Evolutionary conservation across 2,329 filamentous ascomycete genomes (phyloP).

Genomic region (Paraphaeosphaeria minitans): DNA sequence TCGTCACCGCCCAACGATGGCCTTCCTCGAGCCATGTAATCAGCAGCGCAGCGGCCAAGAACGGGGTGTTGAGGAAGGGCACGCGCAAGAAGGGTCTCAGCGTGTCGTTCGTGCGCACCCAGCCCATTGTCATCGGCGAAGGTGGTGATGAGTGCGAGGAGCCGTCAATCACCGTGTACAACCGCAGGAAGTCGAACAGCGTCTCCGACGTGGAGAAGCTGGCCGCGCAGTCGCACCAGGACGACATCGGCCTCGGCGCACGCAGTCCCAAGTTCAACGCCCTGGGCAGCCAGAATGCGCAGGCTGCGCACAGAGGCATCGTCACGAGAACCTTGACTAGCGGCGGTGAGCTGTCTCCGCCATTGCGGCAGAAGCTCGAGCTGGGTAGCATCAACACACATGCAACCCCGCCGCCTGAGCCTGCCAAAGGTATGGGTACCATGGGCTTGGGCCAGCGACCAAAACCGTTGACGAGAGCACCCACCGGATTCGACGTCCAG

Average conservation of each 20-base stretch:
- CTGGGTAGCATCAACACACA: constrained; percentile 44
- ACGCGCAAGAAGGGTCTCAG: constrained; percentile 67
- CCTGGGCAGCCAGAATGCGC: constrained; percentile 29
- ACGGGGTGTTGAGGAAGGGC: constrained; percentile 45
- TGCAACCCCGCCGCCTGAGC: constrained; percentile 33
- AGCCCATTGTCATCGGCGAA: constrained; percentile 84
- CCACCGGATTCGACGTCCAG: constrained; percentile 40
- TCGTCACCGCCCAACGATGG: constrained; percentile 57
- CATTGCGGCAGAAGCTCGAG: constrained; percentile 43
- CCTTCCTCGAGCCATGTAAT: constrained; percentile 55
- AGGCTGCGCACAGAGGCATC: constrained; percentile 32
- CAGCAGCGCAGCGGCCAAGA: constrained; percentile 42
- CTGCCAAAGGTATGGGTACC: constrained; percentile 35
- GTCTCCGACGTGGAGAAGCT: constrained; percentile 22
- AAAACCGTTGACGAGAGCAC: constrained; percentile 34
- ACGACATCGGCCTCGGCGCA: constrained; percentile 36
- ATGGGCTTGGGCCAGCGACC: constrained; percentile 45
- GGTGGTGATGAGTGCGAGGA: constrained; percentile 85
- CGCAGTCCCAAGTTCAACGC: constrained; percentile 34
- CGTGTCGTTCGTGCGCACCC: constrained; percentile 74
- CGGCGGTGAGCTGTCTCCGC: constrained; percentile 43
- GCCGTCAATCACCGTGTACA: constrained; percentile 73
- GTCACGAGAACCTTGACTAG: constrained; percentile 42
- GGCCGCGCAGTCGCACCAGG: constrained; percentile 30
- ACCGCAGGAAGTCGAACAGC: constrained; percentile 52